Evolutionary conservation across 257 asterid genomes (phyloP).

Genomic region (Solanum chmielewskii): DNA sequence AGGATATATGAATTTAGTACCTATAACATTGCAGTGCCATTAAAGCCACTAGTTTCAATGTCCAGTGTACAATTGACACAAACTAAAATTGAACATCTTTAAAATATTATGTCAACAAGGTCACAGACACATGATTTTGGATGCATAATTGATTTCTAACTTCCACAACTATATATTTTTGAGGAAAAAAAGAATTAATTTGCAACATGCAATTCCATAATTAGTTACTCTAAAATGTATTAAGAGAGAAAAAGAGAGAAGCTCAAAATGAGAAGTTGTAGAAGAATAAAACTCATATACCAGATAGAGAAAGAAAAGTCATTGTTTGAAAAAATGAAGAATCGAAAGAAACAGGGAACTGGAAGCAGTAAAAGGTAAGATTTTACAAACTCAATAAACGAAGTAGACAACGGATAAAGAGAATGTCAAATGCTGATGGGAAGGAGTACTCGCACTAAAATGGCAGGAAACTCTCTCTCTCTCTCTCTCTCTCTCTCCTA

Average conservation of each 20-base stretch:
- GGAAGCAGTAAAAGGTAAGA: background rate
- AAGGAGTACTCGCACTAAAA: background rate
- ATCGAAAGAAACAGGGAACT: background rate
- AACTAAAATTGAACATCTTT: background rate
- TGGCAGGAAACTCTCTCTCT: background rate
- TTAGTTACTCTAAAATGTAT: background rate
- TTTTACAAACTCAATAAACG: background rate
- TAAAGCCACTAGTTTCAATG: background rate
- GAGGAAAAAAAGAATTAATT: background rate
- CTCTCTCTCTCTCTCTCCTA: background rate
- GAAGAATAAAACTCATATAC: background rate
- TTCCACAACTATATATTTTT: background rate
- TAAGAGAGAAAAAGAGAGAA: background rate
- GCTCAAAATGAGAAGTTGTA: background rate
- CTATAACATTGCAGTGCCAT: background rate
- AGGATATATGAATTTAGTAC: background rate
- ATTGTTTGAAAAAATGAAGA: too few species aligned
- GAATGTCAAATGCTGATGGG: background rate
- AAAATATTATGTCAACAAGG: background rate
- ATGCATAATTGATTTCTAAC: background rate
- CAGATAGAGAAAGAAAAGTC: too few species aligned
- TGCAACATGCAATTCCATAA: background rate
- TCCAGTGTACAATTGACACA: background rate
- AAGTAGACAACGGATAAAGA: background rate
- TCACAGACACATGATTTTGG: background rate